These are phyloP conservation scores for Macrotyloma uniflorum DNA, from an alignment of 306 rosid species.

Conservation along the genomic window DNA sequence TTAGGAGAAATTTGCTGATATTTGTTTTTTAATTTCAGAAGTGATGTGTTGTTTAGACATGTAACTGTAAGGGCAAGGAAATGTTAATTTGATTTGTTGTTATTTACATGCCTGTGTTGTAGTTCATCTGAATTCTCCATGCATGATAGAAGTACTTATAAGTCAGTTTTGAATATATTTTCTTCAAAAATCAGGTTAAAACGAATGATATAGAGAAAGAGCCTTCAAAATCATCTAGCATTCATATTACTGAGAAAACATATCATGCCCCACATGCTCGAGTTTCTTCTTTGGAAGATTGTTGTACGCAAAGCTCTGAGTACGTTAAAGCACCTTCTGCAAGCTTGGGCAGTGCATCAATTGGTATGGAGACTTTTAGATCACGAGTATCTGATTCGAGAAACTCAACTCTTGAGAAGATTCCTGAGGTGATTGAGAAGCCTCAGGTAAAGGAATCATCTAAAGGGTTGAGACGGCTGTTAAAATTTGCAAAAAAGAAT, in stretches of 20 bases:
- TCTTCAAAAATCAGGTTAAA: conserved; percentile 51
- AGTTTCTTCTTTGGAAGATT: conserved; percentile 70
- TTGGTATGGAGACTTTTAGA: conserved; percentile 50
- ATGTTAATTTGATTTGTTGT: conserved; percentile 12
- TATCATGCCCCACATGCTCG: conserved; percentile 65
- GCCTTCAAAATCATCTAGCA: conserved; percentile 47
- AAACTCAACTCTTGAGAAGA: conserved; percentile 69
- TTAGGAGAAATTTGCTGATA: conserved; percentile 13
- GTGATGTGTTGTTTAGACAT: not conserved
- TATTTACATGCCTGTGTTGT: conserved; percentile 5
- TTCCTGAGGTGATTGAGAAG: conserved; percentile 78
- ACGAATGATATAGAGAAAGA: conserved; percentile 43
- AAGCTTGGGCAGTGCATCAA: conserved; percentile 47
- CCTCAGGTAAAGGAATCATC: conserved; percentile 73
- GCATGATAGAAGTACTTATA: not conserved
- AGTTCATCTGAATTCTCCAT: conserved; percentile 15
- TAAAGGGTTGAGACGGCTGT: conserved; percentile 69
- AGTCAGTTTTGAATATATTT: conserved; percentile 13
- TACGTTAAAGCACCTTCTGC: conserved; percentile 56
- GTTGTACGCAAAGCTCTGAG: conserved; percentile 53
- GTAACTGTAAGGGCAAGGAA: conserved; percentile 23
- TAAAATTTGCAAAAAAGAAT: conserved; percentile 87
- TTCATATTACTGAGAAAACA: conserved; percentile 35
- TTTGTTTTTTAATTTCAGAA: conserved; percentile 18
- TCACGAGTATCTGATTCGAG: conserved; percentile 59